phyloP scores from a whole-genome alignment of 805 yeast species.

The Starmerella floricola region DNA sequence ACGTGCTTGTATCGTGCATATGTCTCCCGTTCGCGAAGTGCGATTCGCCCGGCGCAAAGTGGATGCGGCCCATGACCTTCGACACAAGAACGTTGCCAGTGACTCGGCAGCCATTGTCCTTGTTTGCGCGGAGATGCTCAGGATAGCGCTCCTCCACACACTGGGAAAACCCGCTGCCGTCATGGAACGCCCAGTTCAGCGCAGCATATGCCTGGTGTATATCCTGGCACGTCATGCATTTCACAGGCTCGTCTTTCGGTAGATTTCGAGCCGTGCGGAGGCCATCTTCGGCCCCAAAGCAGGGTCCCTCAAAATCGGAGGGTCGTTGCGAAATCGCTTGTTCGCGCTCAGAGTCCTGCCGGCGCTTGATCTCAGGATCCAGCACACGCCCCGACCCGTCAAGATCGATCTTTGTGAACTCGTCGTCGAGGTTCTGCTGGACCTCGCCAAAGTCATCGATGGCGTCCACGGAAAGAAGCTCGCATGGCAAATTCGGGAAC shows the following conservation, averaged over 20 bases:
- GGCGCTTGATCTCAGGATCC: conserved; percentile 32
- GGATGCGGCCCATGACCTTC: conserved; percentile 80
- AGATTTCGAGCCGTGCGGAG: conserved; percentile 30
- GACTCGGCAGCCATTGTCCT: conserved; percentile 79
- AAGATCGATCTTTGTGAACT: conserved; percentile 59
- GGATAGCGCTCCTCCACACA: conserved; percentile 87
- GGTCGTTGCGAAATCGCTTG: conserved; percentile 23
- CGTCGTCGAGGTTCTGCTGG: conserved; percentile 61
- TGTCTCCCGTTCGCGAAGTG: conserved; percentile 45
- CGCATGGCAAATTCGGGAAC: conserved; percentile 82
- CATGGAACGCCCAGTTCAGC: conserved; percentile 77
- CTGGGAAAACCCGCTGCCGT: conserved; percentile 76
- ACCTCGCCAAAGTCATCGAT: conserved; percentile 82
- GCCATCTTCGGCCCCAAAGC: conserved; percentile 54
- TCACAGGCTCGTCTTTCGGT: conserved; percentile 34
- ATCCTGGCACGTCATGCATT: conserved; percentile 79
- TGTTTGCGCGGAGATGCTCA: conserved; percentile 40
- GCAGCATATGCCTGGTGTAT: conserved; percentile 69
- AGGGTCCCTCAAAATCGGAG: conserved; percentile 64
- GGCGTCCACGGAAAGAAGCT: conserved; percentile 60
- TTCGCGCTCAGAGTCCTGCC: conserved; percentile 30
- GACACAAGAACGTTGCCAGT: conserved; percentile 68
- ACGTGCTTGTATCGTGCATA: conserved; percentile 74
- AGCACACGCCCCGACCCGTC: conserved; percentile 41
- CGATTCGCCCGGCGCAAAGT: conserved; percentile 91